phyloP scores from a whole-genome alignment of 2,329 filamentous ascomycete species.

The Colletotrichum neosansevieriae region DNA sequence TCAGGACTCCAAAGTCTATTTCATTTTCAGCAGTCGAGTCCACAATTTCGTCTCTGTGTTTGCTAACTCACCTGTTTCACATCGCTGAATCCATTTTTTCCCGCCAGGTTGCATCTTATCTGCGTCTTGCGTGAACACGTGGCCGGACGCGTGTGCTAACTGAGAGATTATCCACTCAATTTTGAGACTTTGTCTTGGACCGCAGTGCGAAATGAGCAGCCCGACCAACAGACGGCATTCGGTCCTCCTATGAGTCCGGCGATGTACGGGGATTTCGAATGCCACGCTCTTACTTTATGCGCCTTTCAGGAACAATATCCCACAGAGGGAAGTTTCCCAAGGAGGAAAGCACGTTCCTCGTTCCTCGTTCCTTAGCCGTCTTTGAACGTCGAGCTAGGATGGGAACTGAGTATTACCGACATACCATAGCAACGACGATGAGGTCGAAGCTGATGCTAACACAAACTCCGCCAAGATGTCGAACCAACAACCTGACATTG shows the following conservation, averaged over 20 bases:
- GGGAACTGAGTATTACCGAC: too few relatives aligned
- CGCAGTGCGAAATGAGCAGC: slow-evolving; percentile 1
- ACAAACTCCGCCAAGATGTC: too few relatives aligned
- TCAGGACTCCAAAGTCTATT: slow-evolving; percentile 32
- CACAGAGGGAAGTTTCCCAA: too few relatives aligned
- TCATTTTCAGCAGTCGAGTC: slow-evolving; percentile 24
- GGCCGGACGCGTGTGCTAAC: slow-evolving; percentile 33
- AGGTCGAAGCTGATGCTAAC: too few relatives aligned
- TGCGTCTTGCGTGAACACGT: slow-evolving; percentile 25
- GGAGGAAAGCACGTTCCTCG: too few relatives aligned
- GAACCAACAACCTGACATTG: too few relatives aligned
- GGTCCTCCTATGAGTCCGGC: neutral
- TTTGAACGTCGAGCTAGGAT: too few relatives aligned
- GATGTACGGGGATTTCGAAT: neutral
- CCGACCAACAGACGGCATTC: neutral
- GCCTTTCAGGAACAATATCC: too few relatives aligned
- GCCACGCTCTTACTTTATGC: too few relatives aligned
- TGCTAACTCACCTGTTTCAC: slow-evolving; percentile 26
- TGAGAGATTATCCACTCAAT: slow-evolving; percentile 7
- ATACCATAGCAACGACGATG: too few relatives aligned
- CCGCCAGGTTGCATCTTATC: slow-evolving; percentile 16
- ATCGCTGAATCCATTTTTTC: slow-evolving; percentile 23
- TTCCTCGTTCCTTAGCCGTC: too few relatives aligned
- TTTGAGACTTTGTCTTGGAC: neutral
- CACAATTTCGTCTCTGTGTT: slow-evolving; percentile 21